phyloP scores from a whole-genome alignment of 768 basidiomycete genomes.

The Lentinula lateritia region DNA sequence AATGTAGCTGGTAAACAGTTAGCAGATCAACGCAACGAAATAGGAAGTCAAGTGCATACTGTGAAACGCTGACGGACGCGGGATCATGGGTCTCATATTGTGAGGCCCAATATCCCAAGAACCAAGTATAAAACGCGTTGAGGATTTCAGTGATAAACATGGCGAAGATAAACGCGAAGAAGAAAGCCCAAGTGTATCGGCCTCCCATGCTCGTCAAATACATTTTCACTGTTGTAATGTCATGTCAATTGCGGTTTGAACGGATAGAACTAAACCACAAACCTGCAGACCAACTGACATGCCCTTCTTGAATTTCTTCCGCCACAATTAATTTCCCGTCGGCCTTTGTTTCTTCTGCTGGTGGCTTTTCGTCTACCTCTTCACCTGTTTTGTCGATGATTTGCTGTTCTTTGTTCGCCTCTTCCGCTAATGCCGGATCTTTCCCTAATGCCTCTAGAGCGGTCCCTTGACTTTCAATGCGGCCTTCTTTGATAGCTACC shows the following conservation, averaged over 20 bases:
- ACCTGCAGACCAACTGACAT: conserved; percentile 37
- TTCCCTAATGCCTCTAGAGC: conserved; percentile 33
- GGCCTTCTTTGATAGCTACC: conserved; percentile 41
- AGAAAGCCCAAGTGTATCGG: conserved; percentile 11
- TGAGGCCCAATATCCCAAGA: conserved; percentile 14
- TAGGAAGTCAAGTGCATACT: conserved; percentile 7
- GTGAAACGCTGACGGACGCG: conserved; percentile 10
- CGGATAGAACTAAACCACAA: background rate
- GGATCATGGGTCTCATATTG: conserved; percentile 13
- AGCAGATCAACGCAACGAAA: background rate
- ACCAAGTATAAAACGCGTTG: conserved; percentile 13
- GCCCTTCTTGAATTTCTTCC: conserved; percentile 41
- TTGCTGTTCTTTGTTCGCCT: conserved; percentile 37
- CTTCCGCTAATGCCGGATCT: conserved; percentile 36
- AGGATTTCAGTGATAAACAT: conserved; percentile 9
- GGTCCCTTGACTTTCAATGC: conserved; percentile 37
- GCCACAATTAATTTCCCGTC: conserved; percentile 40
- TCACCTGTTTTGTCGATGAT: conserved; percentile 13
- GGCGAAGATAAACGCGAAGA: conserved; percentile 8
- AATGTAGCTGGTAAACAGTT: conserved; percentile 28
- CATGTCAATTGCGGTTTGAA: background rate
- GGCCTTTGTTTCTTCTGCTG: conserved; percentile 16
- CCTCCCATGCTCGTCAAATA: conserved; percentile 14
- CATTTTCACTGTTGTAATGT: conserved; percentile 11
- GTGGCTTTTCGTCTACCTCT: conserved; percentile 17